Evolutionary conservation across 257 asterid species (phyloP), one percentile per base, ranked within the genome.

Genomic region (Haberlea rhodopensis): DNA sequence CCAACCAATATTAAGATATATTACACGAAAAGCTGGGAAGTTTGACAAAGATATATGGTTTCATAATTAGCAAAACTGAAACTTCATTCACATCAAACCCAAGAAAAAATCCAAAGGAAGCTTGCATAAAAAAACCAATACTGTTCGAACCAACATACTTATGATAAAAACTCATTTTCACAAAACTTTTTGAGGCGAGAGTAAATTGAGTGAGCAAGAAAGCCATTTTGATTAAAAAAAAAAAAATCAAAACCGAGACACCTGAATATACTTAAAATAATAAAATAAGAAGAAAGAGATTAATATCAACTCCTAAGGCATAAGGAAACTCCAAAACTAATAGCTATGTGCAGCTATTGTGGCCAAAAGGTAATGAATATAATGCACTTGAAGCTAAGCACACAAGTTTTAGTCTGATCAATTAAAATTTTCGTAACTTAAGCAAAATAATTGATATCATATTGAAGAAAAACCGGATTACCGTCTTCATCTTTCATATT

Each of bases 401-500:
- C 8, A 9, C 13, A 32, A 32, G 43, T 9, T 32, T 32, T 9
- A 32, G 9, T 32, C 43, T 1, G 43, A 32, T 9, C 15, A 32
- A 32, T 32, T 32, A 32, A 32, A 9, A 32, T 32, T 32, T 9
- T 32, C 61, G 2, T 3, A 34, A 32, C 63, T 19, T 19, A 25
- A 24, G 31, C 57, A 67, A 34, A n/a, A 8, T 58, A 24, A 26
- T 48, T 3, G 6, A 2, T 1, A 46, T 6, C 31, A 58, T 26
- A 68, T 21, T 8, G 46, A 52, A n/a, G 20, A 26, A 24, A 53
- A 4, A 22, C 6, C 8, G 27, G 27, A 32, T 26, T 69, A 92
- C 98, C 99, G 76, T 92, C 99, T 62, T 87, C 97, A 57, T 92
- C 99, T 78, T 80, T 79, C 46, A 71, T 72, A 66, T 92, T 77